phyloP scores from a whole-genome alignment of 2,329 filamentous ascomycete species.

The Colletotrichum navitas region DNA sequence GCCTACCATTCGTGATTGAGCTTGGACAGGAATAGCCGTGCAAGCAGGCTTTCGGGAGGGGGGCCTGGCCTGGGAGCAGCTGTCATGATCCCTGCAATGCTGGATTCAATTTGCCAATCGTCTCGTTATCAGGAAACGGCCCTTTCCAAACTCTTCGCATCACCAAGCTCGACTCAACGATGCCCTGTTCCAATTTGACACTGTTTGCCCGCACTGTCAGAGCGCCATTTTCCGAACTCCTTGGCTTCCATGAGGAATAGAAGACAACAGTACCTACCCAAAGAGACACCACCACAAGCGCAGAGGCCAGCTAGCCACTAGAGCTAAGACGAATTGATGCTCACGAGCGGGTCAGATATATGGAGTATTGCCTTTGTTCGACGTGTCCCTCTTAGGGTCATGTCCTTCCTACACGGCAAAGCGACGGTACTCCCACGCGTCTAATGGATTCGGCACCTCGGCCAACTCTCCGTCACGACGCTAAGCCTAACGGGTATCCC shows the following conservation, averaged over 20 bases:
- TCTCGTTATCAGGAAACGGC: constrained; percentile 39
- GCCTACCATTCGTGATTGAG: constrained; percentile 33
- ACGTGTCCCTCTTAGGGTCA: not conserved
- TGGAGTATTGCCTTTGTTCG: not conserved
- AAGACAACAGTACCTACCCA: not conserved
- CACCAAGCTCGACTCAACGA: not conserved
- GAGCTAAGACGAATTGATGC: constrained; percentile 11
- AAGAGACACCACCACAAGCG: not conserved
- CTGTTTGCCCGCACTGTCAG: constrained; percentile 29
- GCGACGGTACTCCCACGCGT: constrained; percentile 13
- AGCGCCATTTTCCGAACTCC: constrained; percentile 24
- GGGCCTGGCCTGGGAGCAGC: constrained; percentile 23
- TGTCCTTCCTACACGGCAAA: constrained; percentile 6
- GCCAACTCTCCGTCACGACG: constrained; percentile 15
- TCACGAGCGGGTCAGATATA: constrained; percentile 7
- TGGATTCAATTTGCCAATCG: constrained; percentile 24
- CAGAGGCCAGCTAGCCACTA: not conserved
- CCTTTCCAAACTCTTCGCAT: constrained; percentile 34
- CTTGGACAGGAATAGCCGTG: constrained; percentile 10
- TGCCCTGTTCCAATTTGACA: constrained; percentile 10
- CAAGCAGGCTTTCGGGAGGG: not conserved
- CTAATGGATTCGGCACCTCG: constrained; percentile 34
- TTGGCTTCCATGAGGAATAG: not conserved
- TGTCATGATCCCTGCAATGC: constrained; percentile 19
- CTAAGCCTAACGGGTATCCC: constrained; percentile 15